Conservation (phyloP, 352 stramenopile genomes). For the Phytophthora nicotianae region DNA sequence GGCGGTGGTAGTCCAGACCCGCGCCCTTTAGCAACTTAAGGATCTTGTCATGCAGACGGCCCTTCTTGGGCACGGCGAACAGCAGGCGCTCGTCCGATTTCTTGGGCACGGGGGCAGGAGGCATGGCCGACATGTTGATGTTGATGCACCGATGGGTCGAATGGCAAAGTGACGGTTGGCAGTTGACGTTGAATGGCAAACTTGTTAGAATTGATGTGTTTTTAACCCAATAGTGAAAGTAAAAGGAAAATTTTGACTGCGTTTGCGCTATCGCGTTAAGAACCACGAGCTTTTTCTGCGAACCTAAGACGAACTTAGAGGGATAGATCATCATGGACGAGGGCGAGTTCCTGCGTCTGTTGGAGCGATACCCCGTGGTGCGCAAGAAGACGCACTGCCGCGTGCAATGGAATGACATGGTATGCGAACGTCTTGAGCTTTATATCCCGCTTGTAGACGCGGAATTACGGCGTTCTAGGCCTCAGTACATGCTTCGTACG, state of each 20-base stretch:
- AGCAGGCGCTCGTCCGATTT: slow-evolving; percentile 72
- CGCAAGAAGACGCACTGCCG: slow-evolving; percentile 79
- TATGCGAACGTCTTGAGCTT: slow-evolving; percentile 18
- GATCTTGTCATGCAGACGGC: slow-evolving; percentile 96
- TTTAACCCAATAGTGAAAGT: neutral
- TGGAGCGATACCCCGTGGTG: slow-evolving; percentile 80
- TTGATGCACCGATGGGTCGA: neutral
- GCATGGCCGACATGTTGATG: slow-evolving; percentile 17
- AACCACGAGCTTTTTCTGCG: slow-evolving; percentile 2
- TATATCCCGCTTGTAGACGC: neutral
- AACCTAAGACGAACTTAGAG: neutral
- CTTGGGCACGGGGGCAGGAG: slow-evolving; percentile 15
- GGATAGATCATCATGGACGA: slow-evolving; percentile 59
- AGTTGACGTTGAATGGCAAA: slow-evolving; percentile 12
- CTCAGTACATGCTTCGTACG: neutral
- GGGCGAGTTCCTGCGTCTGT: slow-evolving; percentile 63
- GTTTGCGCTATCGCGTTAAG: slow-evolving; percentile 13
- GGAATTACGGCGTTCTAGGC: slow-evolving; percentile 1
- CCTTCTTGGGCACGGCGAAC: slow-evolving; percentile 98
- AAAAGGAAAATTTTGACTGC: neutral
- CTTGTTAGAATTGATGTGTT: neutral
- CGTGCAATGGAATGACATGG: slow-evolving; percentile 83
- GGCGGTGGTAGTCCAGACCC: slow-evolving; percentile 95
- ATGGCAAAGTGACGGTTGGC: slow-evolving; percentile 18
- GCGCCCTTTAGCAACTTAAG: slow-evolving; percentile 95